Evolutionary conservation across 2,329 filamentous ascomycete genomes (phyloP).

Genomic region (Penicillium sp.): DNA sequence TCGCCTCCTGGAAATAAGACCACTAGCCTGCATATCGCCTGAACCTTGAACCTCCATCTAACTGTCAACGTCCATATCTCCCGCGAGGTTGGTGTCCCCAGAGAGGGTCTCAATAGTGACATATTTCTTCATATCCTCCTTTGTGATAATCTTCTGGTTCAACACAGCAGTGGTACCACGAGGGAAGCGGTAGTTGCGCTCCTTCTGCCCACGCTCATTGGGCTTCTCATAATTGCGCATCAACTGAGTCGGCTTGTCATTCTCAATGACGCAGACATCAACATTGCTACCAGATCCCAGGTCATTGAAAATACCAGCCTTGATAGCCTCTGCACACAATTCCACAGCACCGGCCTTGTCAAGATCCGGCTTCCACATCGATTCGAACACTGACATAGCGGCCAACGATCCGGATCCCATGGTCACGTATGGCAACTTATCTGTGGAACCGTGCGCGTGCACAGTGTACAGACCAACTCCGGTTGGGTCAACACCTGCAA

Average conservation of each 20-base stretch:
- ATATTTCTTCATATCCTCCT: constrained; percentile 91
- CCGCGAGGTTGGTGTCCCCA: constrained; percentile 62
- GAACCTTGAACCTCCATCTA: constrained; percentile 19
- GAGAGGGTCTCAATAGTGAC: constrained; percentile 86
- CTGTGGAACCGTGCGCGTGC: constrained; percentile 95
- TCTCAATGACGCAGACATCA: constrained; percentile 91
- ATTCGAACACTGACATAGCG: constrained; percentile 98
- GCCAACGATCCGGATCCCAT: constrained; percentile 97
- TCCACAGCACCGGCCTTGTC: constrained; percentile 78
- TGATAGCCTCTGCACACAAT: constrained; percentile 81
- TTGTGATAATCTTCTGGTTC: constrained; percentile 94
- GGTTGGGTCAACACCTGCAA: constrained; percentile 94
- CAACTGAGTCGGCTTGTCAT: constrained; percentile 84
- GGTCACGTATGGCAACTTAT: constrained; percentile 98
- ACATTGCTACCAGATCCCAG: constrained; percentile 96
- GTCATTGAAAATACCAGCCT: constrained; percentile 98
- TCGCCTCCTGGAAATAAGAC: constrained; percentile 3
- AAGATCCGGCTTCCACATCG: constrained; percentile 81
- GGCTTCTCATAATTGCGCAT: constrained; percentile 91
- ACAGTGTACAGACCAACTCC: constrained; percentile 96
- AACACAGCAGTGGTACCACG: constrained; percentile 93
- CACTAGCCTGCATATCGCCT: constrained; percentile 8
- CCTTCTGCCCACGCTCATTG: constrained; percentile 86
- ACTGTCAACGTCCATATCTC: constrained; percentile 66
- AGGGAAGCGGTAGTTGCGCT: constrained; percentile 87